phyloP scores from a whole-genome alignment of 2,329 filamentous ascomycete genomes.

The Fusarium euwallaceae region DNA sequence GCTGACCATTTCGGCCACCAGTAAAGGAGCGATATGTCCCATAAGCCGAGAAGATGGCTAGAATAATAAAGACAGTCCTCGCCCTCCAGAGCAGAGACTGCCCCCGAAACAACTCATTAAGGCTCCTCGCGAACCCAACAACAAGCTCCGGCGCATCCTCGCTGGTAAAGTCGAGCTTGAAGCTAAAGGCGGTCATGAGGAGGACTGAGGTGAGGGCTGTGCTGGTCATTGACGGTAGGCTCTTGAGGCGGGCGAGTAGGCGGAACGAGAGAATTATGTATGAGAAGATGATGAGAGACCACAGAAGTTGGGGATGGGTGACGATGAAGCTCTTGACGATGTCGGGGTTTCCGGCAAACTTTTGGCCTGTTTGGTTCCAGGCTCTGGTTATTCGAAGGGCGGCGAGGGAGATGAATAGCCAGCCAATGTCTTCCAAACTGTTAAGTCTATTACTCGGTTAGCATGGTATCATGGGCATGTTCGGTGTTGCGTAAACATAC shows the following conservation, averaged over 20 bases:
- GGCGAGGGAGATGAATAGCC: conserved; percentile 63
- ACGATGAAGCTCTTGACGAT: conserved; percentile 81
- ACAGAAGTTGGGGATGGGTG: conserved; percentile 75
- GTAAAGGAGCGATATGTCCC: conserved; percentile 56
- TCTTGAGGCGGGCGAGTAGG: conserved; percentile 58
- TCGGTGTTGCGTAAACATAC: conserved; percentile 42
- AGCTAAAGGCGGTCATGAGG: conserved; percentile 73
- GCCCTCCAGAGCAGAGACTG: conserved; percentile 63
- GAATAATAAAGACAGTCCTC: conserved; percentile 63
- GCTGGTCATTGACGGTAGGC: conserved; percentile 57
- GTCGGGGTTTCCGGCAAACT: conserved; percentile 91
- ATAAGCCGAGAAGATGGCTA: conserved; percentile 55
- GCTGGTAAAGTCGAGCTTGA: conserved; percentile 90
- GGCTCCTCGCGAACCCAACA: conserved; percentile 56
- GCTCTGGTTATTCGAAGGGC: conserved; percentile 76
- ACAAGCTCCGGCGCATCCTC: conserved; percentile 90
- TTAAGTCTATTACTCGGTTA: conserved; percentile 42
- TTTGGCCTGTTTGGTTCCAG: conserved; percentile 99
- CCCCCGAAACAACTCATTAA: conserved; percentile 58
- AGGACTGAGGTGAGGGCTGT: conserved; percentile 59
- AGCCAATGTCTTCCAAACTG: conserved; percentile 49
- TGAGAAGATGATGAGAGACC: conserved; percentile 77
- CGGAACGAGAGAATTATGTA: conserved; percentile 73
- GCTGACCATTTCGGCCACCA: conserved; percentile 42
- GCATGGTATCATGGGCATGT: not conserved